Evolutionary conservation across 2,329 filamentous ascomycete species (phyloP), one percentile per base, ranked within the genome.

Genomic region (Passalora sequoiae): DNA sequence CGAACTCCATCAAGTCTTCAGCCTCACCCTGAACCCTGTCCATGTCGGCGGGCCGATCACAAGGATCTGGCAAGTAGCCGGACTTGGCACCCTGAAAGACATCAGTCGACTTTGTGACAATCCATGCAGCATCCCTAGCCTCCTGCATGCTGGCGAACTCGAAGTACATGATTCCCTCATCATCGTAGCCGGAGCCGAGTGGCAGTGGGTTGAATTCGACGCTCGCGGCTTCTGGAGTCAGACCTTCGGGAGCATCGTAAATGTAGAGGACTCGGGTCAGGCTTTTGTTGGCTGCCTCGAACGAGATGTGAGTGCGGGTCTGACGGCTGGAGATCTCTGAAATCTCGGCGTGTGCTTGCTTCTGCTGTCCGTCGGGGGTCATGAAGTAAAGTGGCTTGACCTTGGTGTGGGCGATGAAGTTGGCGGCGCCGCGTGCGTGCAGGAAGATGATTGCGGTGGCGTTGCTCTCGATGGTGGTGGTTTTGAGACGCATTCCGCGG

Each of bases 371-470:
- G 6, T 27, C 24, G 33, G 33, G 24, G 12, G 33, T 22, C 15
- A 12, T 7, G 32, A 43, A 46, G 38, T 30, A 38, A 38, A 49
- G 40, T 9, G 15, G 25, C 16, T 49, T 24, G 19, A 38, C 25
- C 8, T 15, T 7, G 16, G 42, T 47, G 21, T 24, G 13, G 2
- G 43, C 25, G 35, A 48, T 43, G 44, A 48, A 59, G 4, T 19
- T 15, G 8, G 20, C 7, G 1, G 59, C 56, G 12, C 37, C 35
- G 7, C 28, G 15, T 16, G 50, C 49, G 35, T 35, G 24, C 4
- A 53, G 15, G 37, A 60, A 61, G 13, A 44, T 50, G 7, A 61
- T 21, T 12, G 53, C 39, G 8, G 43, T 51, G 2, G 41, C 32
- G 42, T 58, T 56, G 10, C 46, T 53, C 3, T 16, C 12, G 24